Conservation (phyloP, 768 basidiomycete genomes). For the Amanita subjunquillea region DNA sequence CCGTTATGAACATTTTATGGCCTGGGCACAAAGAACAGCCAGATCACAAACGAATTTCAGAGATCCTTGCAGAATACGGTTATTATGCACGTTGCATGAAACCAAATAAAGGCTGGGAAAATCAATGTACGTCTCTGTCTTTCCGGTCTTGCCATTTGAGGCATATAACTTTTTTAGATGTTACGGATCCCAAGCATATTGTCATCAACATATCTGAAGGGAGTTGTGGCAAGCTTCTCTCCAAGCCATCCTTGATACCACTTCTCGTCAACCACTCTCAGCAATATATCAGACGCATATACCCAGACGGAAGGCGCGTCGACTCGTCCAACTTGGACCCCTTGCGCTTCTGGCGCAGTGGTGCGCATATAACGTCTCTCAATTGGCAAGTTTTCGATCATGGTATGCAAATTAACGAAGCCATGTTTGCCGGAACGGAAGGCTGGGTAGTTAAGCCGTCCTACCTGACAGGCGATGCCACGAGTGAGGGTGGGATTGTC, state of each 20-base stretch:
- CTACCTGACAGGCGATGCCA: constrained; percentile 13
- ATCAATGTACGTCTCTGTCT: constrained; percentile 17
- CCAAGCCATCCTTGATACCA: constrained; percentile 21
- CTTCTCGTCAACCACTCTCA: constrained; percentile 32
- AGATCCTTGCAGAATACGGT: constrained; percentile 43
- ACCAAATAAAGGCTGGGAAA: constrained; percentile 40
- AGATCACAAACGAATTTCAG: constrained; percentile 26
- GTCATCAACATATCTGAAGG: constrained; percentile 57
- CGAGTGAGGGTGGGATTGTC: constrained; percentile 7
- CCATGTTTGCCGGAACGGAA: constrained; percentile 43
- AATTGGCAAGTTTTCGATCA: constrained; percentile 57
- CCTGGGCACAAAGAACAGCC: constrained; percentile 11
- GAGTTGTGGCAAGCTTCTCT: constrained; percentile 23
- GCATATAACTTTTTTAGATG: constrained; percentile 15
- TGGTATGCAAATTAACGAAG: constrained; percentile 54
- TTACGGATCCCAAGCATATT: constrained; percentile 34
- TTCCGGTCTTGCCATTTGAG: not conserved
- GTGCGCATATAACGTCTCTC: constrained; percentile 45
- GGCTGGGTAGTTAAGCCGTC: constrained; percentile 48
- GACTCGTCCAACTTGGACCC: constrained; percentile 45
- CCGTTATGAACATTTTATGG: constrained; percentile 1
- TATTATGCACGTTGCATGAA: constrained; percentile 58
- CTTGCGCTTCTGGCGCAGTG: constrained; percentile 41
- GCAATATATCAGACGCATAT: constrained; percentile 42
- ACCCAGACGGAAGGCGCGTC: constrained; percentile 47